Base-by-base conservation (phyloP, 1,284 basidiomycete species). In the Trichosporon coremiiforme region DNA sequence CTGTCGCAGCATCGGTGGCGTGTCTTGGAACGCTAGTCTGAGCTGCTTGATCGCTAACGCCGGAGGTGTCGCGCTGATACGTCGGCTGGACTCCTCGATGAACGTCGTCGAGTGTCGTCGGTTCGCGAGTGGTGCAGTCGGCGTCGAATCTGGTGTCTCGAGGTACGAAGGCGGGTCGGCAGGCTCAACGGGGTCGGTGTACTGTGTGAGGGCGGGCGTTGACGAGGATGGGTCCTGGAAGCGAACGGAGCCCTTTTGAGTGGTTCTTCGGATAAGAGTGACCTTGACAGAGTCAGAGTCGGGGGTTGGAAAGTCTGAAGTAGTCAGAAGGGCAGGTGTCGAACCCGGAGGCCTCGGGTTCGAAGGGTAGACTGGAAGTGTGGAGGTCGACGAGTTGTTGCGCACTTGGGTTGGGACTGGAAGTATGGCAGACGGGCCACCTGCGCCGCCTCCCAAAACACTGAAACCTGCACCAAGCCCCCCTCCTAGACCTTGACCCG, bases 1-100 rank as follows among this genome's bases (percentile, higher is more conserved):
- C 62, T 68, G 71, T 65, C 75, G 72, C 47, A 82, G 72, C 45
- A 66, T 68, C 12, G 71, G 69, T 13, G 80, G 80, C 13, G 80
- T 82, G 10, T 75, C 75, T 20, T 75, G 72, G n/a, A 75, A 71
- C 0, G 70, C 72, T 17, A 70, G n/a, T 22, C 71, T 64, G 20
- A 73, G 67, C 20, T 68, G 71, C 7, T 64, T 67, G 57, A 72
- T 69, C 7, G 70, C 68, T 1, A 63, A 67, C 9, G 68, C 29
- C 7, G 72, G 50, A 7, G 66, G 47, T 1, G 67, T 53, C 41
- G 64, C 4, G 17, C 17, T 20, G 17, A 38, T 63, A 2, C 33
- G n/a, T 22, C 57, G 15, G 57, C 57, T 62, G 7, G 57, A 35
- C 31, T 62, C 20, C 9, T 55, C 33, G 66, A 67, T 50, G 41